Evolutionary conservation across 2,329 filamentous ascomycete genomes (phyloP), one percentile per base, ranked within the genome.

Genomic region (Blastomyces parvus): DNA sequence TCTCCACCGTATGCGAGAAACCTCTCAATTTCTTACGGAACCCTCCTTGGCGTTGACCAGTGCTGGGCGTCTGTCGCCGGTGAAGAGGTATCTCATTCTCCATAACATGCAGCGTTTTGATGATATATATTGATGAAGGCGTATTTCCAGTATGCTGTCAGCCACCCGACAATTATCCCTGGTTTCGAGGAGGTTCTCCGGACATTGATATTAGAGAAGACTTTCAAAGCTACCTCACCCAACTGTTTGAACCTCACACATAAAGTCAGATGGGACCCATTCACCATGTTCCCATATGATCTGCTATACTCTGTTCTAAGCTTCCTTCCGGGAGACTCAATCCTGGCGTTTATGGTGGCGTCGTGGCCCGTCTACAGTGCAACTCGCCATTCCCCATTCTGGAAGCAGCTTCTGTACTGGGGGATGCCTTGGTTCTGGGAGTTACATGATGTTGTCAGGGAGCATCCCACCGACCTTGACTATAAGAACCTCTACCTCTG

Each of bases 401-500:
- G 62, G 62, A 63, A 61, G 48, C 48, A 61, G 42, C 46, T 61
- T 19, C 61, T 63, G 22, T 17, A 57, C 58, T 42, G 58, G 46
- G 59, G 55, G 25, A 61, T 63, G 58, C 62, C 62, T 13, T 63
- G 62, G 62, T 63, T 63, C 50, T 63, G 62, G 62, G 62, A 63
- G 46, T n/a, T 63, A 25, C 58, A 61, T 22, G n/a, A 57, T 22
- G 4, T 61, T 11, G 7, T 61, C 25, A 13, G 9, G 11, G 36
- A 63, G 11, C n/a, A 61, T 17, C 30, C 19, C 36, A 11, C n/a
- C 30, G 59, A 44, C 36, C n/a, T 63, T 3, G 59, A 63, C 59
- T 61, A 53, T 61, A 63, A 56, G 33, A 42, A 25, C 17, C 30
- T 63, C 17, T 55, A 61, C 61, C 62, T 72, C 17, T 73, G 71